Percentiles rank a stretch among this genome's conserved stretches.
Conservation (phyloP, 1,139 yeast species). For the Hansenula sp. region DNA sequence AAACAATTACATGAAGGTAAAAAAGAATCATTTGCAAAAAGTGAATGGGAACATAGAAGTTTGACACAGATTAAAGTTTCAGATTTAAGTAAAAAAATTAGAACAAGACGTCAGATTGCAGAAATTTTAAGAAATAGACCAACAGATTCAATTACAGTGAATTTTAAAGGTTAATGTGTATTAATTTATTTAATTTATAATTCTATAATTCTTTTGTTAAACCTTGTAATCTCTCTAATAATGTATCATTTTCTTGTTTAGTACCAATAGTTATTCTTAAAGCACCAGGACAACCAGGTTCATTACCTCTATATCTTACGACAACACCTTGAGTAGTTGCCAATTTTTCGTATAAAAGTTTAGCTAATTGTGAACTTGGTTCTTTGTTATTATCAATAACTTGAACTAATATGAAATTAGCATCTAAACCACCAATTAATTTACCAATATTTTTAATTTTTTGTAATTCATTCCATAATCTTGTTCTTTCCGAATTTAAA, state of each 20-base stretch:
- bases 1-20: conserved; percentile 7
- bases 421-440: conserved; percentile 81
- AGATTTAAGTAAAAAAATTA: conserved; percentile 21
- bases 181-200: conserved; percentile 1
- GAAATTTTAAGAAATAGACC: conserved; percentile 18
- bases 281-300: conserved; percentile 84
- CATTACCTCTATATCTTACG: conserved; percentile 86
- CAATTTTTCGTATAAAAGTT: conserved; percentile 55
- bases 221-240: conserved; percentile 47
- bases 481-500: conserved; percentile 51
- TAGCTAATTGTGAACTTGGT: conserved; percentile 53
- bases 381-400: conserved; percentile 55
- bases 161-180: not conserved
- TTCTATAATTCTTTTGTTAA: conserved; percentile 29
- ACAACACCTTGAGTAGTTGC: conserved; percentile 78
- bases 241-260: conserved; percentile 55
- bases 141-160: conserved; percentile 11
- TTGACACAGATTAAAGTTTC: conserved; percentile 19
- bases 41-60: conserved; percentile 8
- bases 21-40: conserved; percentile 1
- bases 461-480: conserved; percentile 49
- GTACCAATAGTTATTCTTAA: conserved; percentile 88
- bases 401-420: conserved; percentile 78
- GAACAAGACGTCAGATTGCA: conserved; percentile 23
- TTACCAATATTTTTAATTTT: conserved; percentile 60